Conservation (phyloP, 805 yeast species). For the Saccharomycodes ludwigii region DNA sequence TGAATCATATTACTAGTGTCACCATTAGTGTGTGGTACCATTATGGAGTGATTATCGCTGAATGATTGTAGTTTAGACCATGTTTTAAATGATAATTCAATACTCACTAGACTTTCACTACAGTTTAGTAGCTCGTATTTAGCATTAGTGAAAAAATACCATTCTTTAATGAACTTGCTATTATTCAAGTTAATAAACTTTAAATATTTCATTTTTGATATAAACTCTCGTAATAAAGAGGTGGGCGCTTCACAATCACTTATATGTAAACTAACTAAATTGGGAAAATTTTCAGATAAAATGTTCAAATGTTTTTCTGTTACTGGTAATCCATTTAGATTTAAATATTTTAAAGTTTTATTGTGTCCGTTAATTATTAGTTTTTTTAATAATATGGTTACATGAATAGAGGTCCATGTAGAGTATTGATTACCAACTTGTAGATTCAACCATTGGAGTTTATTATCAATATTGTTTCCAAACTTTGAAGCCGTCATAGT, state of each 20-base stretch:
- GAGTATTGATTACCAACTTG: slow-evolving; percentile 54
- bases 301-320: slow-evolving; percentile 22
- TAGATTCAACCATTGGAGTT: slow-evolving; percentile 53
- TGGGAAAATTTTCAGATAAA: slow-evolving; percentile 22
- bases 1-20: too few relatives aligned
- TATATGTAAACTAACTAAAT: slow-evolving; percentile 25
- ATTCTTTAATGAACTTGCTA: too few relatives aligned
- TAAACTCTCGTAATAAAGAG: slow-evolving; percentile 22
- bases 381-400: slow-evolving; percentile 31
- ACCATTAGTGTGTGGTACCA: too few relatives aligned
- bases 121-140: too few relatives aligned
- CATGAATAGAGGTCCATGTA: slow-evolving; percentile 39
- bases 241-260: slow-evolving; percentile 25
- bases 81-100: too few relatives aligned
- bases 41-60: too few relatives aligned
- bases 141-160: too few relatives aligned
- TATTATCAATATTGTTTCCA: slow-evolving; percentile 25
- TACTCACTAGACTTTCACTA: too few relatives aligned
- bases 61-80: too few relatives aligned
- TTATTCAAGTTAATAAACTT: too few relatives aligned
- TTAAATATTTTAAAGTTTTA: slow-evolving; percentile 31
- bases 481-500: slow-evolving; percentile 35
- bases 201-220: slow-evolving; percentile 15
- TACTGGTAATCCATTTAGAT: slow-evolving; percentile 56
- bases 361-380: slow-evolving; percentile 26